A percentile compares a stretch with the other conserved stretches of the same genome.
Conservation (phyloP, 2,329 filamentous ascomycete genomes). For the Keithomyces neogunnii region DNA sequence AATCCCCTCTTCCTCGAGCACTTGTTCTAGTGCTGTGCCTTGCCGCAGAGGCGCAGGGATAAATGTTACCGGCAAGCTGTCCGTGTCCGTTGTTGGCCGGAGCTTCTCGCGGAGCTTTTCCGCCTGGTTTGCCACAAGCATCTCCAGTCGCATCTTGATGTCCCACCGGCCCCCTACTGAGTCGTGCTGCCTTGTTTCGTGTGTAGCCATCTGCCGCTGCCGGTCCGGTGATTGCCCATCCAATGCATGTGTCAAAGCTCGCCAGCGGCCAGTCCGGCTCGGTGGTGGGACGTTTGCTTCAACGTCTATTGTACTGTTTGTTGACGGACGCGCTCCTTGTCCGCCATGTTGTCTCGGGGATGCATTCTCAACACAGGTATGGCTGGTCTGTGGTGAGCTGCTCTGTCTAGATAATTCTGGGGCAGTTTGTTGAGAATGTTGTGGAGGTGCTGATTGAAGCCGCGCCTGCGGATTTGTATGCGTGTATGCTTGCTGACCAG, state of each 20-base stretch:
- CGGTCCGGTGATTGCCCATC: not conserved
- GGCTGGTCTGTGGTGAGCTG: constrained; percentile 19
- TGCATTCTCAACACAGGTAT: constrained; percentile 16
- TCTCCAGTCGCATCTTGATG: constrained; percentile 46
- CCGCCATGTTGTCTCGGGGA: constrained; percentile 13
- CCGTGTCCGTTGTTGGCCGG: constrained; percentile 43
- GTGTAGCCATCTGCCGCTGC: not conserved
- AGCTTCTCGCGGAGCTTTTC: constrained; percentile 51
- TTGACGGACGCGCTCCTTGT: constrained; percentile 14
- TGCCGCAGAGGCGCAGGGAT: constrained; percentile 54
- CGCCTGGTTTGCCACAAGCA: constrained; percentile 52
- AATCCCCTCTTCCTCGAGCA: constrained; percentile 44
- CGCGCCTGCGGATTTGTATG: not conserved
- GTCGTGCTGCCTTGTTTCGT: constrained; percentile 11
- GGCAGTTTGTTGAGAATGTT: constrained; percentile 7
- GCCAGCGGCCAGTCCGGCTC: constrained; percentile 19
- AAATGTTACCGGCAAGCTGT: constrained; percentile 48
- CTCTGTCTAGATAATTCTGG: constrained; percentile 26
- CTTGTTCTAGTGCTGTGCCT: constrained; percentile 45
- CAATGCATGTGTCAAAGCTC: constrained; percentile 3
- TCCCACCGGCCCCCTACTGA: constrained; percentile 38
- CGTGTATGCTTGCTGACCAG: not conserved
- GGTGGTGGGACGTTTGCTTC: constrained; percentile 18
- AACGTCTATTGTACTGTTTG: constrained; percentile 14
- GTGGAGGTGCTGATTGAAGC: not conserved